These are phyloP conservation scores for Erysimum cheiri DNA, from an alignment of 441 rosid genomes.

Conservation along the genomic window DNA sequence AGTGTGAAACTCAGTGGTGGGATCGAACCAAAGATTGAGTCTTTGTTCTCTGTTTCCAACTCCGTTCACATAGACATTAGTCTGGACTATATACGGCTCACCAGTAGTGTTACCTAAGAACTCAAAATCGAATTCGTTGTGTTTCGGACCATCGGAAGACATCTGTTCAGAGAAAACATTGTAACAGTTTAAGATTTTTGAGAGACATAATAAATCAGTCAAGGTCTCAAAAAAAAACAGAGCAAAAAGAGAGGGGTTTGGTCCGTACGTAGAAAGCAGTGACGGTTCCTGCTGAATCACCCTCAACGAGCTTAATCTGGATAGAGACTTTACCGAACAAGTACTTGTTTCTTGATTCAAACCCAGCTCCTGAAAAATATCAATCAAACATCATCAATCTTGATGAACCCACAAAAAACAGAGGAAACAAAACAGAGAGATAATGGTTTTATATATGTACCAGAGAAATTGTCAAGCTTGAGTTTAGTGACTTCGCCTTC, in stretches of 20 bases:
- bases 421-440: conserved; percentile 12
- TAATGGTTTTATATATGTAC: conserved; percentile 40
- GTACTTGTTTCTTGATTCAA: conserved; percentile 83
- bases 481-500: conserved; percentile 87
- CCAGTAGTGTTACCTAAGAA: conserved; percentile 92
- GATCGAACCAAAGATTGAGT: conserved; percentile 93
- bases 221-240: not conserved
- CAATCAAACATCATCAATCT: not conserved
- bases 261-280: conserved; percentile 80
- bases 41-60: conserved; percentile 95
- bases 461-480: conserved; percentile 89
- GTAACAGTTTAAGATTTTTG: not conserved
- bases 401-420: not conserved
- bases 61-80: conserved; percentile 89
- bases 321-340: conserved; percentile 84
- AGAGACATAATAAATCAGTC: conserved; percentile 10
- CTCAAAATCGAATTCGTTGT: conserved; percentile 95
- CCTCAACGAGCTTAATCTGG: conserved; percentile 92
- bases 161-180: conserved; percentile 55
- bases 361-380: conserved; percentile 80
- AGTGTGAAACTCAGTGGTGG: conserved; percentile 84
- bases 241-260: not conserved
- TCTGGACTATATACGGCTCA: conserved; percentile 87
- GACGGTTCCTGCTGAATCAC: conserved; percentile 86
- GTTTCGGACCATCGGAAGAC: conserved; percentile 94